A percentile compares a stretch with the other conserved stretches of the same genome.
Evolutionary conservation across 305 asterid species (phyloP).

Genomic region (Fraxinus dipetala): DNA sequence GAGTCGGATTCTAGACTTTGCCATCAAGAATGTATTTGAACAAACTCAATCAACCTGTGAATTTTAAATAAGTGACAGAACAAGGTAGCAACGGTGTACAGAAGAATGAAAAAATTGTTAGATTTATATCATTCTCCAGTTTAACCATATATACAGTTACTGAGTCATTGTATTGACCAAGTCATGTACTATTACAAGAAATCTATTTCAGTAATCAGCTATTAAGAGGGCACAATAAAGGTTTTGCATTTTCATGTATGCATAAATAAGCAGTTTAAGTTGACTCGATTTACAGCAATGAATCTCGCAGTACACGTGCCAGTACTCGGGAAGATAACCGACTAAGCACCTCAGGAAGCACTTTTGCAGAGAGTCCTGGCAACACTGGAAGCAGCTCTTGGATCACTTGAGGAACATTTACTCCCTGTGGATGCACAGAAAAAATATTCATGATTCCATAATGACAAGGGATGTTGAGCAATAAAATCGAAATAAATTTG

Average conservation of each 20-base stretch:
- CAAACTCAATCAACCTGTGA: background rate
- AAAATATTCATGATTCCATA: slow-evolving; percentile 11
- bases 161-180: background rate
- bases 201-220: background rate
- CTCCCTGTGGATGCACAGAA: slow-evolving; percentile 46
- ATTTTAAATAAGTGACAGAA: background rate
- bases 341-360: slow-evolving; percentile 78
- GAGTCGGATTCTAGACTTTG: background rate
- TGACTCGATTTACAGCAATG: slow-evolving; percentile 38
- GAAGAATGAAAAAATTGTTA: background rate
- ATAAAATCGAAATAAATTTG: background rate
- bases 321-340: slow-evolving; percentile 79
- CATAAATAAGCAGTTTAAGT: slow-evolving; percentile 23
- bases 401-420: slow-evolving; percentile 62
- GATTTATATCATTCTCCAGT: background rate
- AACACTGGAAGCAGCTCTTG: slow-evolving; percentile 87
- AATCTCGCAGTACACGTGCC: slow-evolving; percentile 77
- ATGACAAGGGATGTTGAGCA: background rate
- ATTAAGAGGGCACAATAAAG: background rate
- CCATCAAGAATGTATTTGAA: background rate
- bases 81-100: background rate
- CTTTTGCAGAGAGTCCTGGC: slow-evolving; percentile 82
- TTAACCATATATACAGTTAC: background rate
- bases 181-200: background rate
- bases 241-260: slow-evolving; percentile 18